Evolutionary conservation across 2,329 filamentous ascomycete genomes (phyloP), one percentile per base, ranked within the genome.

Genomic region (Arthrinium phaeospermum): DNA sequence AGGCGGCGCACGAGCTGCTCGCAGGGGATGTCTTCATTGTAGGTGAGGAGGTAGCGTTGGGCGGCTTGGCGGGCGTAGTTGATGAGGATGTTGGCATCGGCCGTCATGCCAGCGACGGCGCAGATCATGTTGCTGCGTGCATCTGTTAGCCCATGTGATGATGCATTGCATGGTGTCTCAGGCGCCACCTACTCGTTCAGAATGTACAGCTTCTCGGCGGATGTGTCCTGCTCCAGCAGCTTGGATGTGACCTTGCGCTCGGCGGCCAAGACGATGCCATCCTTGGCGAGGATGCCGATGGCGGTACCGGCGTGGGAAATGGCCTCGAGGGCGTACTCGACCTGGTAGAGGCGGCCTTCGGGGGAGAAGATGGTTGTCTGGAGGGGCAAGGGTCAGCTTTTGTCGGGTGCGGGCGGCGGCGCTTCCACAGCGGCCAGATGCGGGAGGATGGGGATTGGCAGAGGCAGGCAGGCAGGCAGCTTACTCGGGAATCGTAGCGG

Each of bases 351-450:
- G 81, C 96, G 95, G 76, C 96, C 96, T 87, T 99, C 96, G 73
- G 96, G 96, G 74, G 96, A 99, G 91, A 99, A 99, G 90, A 99
- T 99, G 83, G 96, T 99, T 79, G 96, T 99, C 95, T 98, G 67
- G 79, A 67, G 64, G 34, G 34, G 30, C 44, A 22, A 37, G 27
- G 44, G 78, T 79, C 51, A 80, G 77, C 75, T 75, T 27, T 22
- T 30, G 49, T 34, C 27, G 47, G 16, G 24, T 34, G 44, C n/a
- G 45, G 67, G 67, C 41, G 27, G 67, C 16, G 68, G 34, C 27
- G 68, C 68, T 41, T 41, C 27, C 14, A 37, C 24, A 57, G 46
- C 68, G 14, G 57, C 53, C 37, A n/a, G 53, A 61, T 61, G 53
- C 27, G 53, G 51, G 51, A 53, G 27, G 27, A 30, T 30, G 27